These are phyloP conservation scores for Chalaropsis ovoidea DNA, from an alignment of 2,329 filamentous ascomycete species.

Conservation along the genomic window DNA sequence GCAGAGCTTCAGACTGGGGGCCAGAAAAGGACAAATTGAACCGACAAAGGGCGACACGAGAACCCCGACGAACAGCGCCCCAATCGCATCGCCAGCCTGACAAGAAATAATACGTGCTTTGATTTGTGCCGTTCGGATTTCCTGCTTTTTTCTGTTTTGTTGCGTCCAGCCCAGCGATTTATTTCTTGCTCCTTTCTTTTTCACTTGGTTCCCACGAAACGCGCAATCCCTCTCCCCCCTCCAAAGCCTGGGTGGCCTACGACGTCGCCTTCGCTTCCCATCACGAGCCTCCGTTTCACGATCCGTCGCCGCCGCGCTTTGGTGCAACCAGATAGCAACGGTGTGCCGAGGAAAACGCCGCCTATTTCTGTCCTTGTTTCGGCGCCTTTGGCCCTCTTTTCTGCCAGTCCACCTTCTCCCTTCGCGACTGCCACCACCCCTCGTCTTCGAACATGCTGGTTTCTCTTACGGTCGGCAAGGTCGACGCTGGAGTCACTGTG, in stretches of 20 bases:
- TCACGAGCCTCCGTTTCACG: neutral
- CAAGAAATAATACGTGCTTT: neutral
- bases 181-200: too few species aligned
- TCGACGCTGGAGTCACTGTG: conserved; percentile 95
- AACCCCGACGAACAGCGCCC: neutral
- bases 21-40: conserved; percentile 12
- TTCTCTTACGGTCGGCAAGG: conserved; percentile 96
- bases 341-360: neutral
- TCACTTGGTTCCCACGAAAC: too few species aligned
- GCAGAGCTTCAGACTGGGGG: neutral
- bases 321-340: too few species aligned
- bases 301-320: neutral
- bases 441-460: conserved; percentile 61
- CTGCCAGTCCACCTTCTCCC: neutral
- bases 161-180: neutral
- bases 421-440: neutral
- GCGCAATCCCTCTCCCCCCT: too few species aligned
- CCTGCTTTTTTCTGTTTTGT: neutral
- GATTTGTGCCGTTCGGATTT: too few species aligned
- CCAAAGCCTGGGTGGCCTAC: neutral
- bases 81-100: neutral
- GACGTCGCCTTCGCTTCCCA: neutral
- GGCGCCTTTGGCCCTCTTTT: neutral
- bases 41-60: neutral
- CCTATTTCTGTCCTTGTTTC: neutral